phyloP scores from a whole-genome alignment of 2,329 filamentous ascomycete species.

The Fusarium pilosicola region DNA sequence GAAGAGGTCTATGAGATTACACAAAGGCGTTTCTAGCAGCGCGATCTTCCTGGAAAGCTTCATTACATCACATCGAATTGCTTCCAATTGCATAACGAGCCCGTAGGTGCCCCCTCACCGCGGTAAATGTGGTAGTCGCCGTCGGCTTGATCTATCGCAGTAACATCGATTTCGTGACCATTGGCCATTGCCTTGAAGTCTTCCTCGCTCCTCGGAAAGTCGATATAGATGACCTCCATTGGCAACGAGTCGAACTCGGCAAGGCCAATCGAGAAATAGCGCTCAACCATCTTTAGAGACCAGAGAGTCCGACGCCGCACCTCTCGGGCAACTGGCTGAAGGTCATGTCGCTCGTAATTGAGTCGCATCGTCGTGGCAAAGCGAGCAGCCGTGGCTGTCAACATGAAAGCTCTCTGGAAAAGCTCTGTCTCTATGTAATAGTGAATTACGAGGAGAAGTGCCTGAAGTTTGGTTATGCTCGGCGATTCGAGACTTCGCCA shows the following conservation, averaged over 20 bases:
- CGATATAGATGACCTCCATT: background rate
- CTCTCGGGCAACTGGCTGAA: background rate
- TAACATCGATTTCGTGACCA: background rate
- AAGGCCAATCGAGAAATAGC: background rate
- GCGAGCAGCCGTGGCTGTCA: background rate
- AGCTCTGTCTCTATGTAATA: background rate
- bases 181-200: background rate
- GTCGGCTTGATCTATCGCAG: background rate
- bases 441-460: background rate
- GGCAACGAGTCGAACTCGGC: background rate
- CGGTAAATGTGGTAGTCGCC: rapidly evolving
- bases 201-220: background rate
- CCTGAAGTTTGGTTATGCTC: background rate
- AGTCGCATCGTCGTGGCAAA: background rate
- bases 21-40: background rate
- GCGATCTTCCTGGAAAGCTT: background rate
- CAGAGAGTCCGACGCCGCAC: background rate
- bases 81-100: background rate
- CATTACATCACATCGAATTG: background rate
- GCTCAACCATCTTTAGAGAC: background rate
- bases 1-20: background rate
- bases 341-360: background rate
- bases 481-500: background rate
- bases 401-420: background rate
- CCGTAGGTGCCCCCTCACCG: background rate